Base-by-base conservation (phyloP, 768 basidiomycete species). In the Exsudoporus frostii region DNA sequence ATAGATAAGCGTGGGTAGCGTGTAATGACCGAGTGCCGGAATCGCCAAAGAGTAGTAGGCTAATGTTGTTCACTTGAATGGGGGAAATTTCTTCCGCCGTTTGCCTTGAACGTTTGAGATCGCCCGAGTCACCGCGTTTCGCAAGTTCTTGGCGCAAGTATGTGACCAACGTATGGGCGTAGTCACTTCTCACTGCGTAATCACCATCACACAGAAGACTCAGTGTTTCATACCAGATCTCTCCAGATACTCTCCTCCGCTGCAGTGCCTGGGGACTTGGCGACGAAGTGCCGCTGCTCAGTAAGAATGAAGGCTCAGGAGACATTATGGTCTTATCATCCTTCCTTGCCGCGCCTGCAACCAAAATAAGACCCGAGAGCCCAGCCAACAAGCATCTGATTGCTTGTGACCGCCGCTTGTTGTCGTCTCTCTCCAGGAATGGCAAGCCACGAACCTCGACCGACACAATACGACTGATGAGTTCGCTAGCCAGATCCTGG, bases 161-260 rank as follows among this genome's bases (percentile, higher is more conserved):
- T 43, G 84, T 82, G 4, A 88, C 71, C n/a, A 97, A 70, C 5
- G 85, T 82, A 34, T 79, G 73, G 1, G 85, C 80, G 65, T 93
- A 95, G 57, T 90, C 88, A 13, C 82, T 79, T 50, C 94, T 84
- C 20, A 95, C 84, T n/a, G 81, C 73, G 60, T 81, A 86, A 51
- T 91, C 85, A 13, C 72, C 68, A 65, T 96, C 92, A 65, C 92
- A 95, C 5, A 96, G 71, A 25, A 97, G 75, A 44, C 86, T 87
- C 40, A 96, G 69, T 2, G 90, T 94, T 55, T 96, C 93, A 65
- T 93, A 90, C 92, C 92, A 96, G 32, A 88, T 81, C 64, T 93
- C 92, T 27, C 88, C 86, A 4, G 86, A 77, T 30, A 97, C 80
- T 55, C 78, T 78, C 10, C 83, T 84, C 53, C 90, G 75, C 47